Conservation (phyloP, 768 basidiomycete genomes). For the Rhizopogon salebrosus region DNA sequence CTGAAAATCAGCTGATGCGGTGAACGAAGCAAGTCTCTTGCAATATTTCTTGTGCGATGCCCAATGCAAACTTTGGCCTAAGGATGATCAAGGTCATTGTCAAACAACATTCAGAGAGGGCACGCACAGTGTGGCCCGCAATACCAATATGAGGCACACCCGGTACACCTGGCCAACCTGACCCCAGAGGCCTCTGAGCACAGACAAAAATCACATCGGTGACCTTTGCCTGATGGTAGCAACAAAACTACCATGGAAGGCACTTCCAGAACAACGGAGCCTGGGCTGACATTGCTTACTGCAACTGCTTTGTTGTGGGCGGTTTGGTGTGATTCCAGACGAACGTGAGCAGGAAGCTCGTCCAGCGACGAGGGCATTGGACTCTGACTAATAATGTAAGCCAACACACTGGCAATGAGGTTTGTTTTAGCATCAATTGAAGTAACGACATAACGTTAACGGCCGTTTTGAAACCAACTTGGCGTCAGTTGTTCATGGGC, state of each 20-base stretch:
- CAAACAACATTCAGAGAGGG: slow-evolving; percentile 2
- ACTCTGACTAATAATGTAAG: background rate
- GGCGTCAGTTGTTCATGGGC: no score
- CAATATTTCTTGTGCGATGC: slow-evolving; percentile 64
- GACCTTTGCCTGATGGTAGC: slow-evolving; percentile 52
- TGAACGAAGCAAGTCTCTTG: slow-evolving; percentile 46
- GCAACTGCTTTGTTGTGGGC: slow-evolving; percentile 52
- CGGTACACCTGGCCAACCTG: slow-evolving; percentile 51
- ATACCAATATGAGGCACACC: slow-evolving; percentile 72
- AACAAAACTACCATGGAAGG: slow-evolving; percentile 44
- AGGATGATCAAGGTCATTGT: slow-evolving; percentile 5
- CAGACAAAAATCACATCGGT: slow-evolving; percentile 65
- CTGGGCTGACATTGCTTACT: slow-evolving; percentile 31
- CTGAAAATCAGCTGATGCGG: slow-evolving; percentile 41
- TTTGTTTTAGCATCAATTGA: no score
- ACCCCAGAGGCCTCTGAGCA: slow-evolving; percentile 22
- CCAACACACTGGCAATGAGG: no score
- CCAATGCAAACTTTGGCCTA: slow-evolving; percentile 74
- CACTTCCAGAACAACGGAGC: slow-evolving; percentile 44
- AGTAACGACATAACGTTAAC: no score
- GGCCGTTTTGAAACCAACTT: no score
- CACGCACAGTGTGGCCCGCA: slow-evolving; percentile 59
- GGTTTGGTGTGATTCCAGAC: slow-evolving; percentile 39
- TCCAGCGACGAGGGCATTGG: background rate
- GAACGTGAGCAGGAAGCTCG: slow-evolving; percentile 9